Conservation (phyloP, 2,329 filamentous ascomycete genomes). For the Incumbomyces lentus region DNA sequence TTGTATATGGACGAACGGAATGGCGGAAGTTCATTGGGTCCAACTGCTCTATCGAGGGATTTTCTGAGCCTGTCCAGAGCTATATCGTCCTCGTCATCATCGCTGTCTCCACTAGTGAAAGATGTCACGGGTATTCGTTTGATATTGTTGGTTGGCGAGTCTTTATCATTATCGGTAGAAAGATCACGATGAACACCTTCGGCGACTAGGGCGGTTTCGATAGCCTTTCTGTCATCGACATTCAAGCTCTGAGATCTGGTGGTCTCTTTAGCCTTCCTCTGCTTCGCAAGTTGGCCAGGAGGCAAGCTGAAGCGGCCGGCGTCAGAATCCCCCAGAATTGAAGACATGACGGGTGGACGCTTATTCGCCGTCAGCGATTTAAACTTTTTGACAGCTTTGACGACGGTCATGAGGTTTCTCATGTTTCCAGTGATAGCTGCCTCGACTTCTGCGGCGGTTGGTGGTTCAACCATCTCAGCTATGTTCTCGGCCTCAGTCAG, state of each 20-base stretch:
- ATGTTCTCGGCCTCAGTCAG: slow-evolving; percentile 80
- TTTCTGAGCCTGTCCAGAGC: background rate
- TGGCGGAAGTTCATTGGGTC: slow-evolving; percentile 12
- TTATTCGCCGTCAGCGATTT: slow-evolving; percentile 59
- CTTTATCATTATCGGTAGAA: background rate
- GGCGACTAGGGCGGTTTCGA: slow-evolving; percentile 41
- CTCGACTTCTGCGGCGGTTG: slow-evolving; percentile 83
- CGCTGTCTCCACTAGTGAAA: slow-evolving; percentile 4
- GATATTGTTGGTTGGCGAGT: background rate
- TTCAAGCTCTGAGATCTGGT: slow-evolving; percentile 42
- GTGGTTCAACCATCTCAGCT: slow-evolving; percentile 64
- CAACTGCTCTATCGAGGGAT: background rate
- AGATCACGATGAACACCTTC: slow-evolving; percentile 45
- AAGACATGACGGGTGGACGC: slow-evolving; percentile 44
- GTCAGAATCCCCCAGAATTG: slow-evolving; percentile 48
- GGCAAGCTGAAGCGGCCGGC: slow-evolving; percentile 47
- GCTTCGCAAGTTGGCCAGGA: slow-evolving; percentile 41
- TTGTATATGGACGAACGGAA: slow-evolving; percentile 16
- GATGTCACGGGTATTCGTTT: background rate
- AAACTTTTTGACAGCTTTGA: slow-evolving; percentile 86
- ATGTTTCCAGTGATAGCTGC: slow-evolving; percentile 85
- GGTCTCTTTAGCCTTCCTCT: slow-evolving; percentile 9
- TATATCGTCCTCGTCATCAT: slow-evolving; percentile 9
- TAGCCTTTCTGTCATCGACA: slow-evolving; percentile 39
- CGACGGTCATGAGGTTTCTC: slow-evolving; percentile 76